phyloP scores from a whole-genome alignment of 495 filamentous ascomycete genomes.

The Platismatia glauca region DNA sequence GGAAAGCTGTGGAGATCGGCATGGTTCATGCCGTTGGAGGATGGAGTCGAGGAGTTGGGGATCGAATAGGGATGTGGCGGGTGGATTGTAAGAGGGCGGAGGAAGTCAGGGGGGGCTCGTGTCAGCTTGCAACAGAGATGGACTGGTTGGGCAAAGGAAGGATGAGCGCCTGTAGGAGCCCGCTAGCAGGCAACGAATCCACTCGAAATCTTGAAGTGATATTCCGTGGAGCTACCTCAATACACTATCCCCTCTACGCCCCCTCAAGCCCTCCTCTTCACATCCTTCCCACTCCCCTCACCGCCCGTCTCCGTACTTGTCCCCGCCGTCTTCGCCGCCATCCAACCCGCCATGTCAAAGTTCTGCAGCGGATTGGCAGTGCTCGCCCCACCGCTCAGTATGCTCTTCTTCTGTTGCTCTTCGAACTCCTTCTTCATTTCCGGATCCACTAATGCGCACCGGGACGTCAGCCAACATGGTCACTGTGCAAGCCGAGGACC shows the following conservation, averaged over 20 bases:
- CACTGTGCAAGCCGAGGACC: background rate
- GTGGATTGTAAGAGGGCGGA: too few relatives aligned
- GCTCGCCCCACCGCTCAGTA: constrained; percentile 38
- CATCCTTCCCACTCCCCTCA: constrained; percentile 29
- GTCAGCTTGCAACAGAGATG: too few relatives aligned
- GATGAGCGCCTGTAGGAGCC: too few relatives aligned
- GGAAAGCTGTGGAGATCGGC: too few relatives aligned
- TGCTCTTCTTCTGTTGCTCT: constrained; percentile 69
- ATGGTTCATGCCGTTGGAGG: too few relatives aligned
- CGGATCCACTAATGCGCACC: constrained; percentile 64
- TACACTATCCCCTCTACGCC: background rate
- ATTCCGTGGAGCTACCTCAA: too few relatives aligned
- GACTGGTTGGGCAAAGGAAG: too few relatives aligned
- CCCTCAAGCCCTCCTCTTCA: constrained; percentile 32
- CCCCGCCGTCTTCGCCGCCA: constrained; percentile 50
- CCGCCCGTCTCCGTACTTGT: constrained; percentile 26
- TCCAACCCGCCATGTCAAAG: constrained; percentile 81
- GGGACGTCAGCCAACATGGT: background rate
- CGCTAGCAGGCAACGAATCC: too few relatives aligned
- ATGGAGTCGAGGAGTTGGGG: too few relatives aligned
- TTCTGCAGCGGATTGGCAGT: constrained; percentile 47
- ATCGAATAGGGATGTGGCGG: too few relatives aligned
- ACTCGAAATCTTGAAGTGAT: too few relatives aligned
- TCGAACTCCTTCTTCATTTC: constrained; percentile 90
- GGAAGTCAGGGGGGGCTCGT: too few relatives aligned